Percentiles rank a stretch among this genome's conserved stretches.
Conservation (phyloP, 2,329 filamentous ascomycete species). For the Aspergillus chevalieri region DNA sequence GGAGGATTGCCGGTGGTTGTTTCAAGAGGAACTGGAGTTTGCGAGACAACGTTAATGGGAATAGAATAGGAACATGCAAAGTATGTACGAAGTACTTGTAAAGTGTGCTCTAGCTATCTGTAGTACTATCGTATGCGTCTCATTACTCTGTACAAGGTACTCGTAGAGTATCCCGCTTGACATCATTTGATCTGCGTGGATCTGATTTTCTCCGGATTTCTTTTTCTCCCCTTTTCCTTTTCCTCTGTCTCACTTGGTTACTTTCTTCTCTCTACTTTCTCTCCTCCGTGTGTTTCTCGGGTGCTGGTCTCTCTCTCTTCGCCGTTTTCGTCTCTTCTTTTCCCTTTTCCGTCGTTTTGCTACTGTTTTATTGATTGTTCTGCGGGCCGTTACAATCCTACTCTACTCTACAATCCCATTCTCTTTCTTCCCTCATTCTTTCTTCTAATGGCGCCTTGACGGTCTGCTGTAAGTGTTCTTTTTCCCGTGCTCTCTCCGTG, state of each 20-base stretch:
- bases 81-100: too few species aligned
- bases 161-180: neutral
- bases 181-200: neutral
- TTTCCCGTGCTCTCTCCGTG: slow-evolving; percentile 1
- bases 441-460: slow-evolving; percentile 28
- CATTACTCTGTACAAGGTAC: neutral
- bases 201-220: neutral
- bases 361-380: neutral
- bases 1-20: too few species aligned
- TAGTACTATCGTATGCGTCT: too few species aligned
- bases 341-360: slow-evolving; percentile 1
- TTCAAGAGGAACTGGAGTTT: too few species aligned
- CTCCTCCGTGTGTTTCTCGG: neutral
- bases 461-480: slow-evolving; percentile 20
- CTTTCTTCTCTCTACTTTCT: neutral
- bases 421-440: neutral
- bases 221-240: slow-evolving; percentile 1
- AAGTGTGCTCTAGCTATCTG: too few species aligned
- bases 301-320: neutral
- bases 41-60: too few species aligned
- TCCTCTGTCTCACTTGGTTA: neutral
- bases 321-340: neutral
- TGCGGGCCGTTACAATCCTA: neutral
- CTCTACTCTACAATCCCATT: neutral
- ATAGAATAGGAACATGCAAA: too few species aligned